Evolutionary conservation across 768 basidiomycete genomes (phyloP), one percentile per base, ranked within the genome.

Genomic region (Collybia sordida): DNA sequence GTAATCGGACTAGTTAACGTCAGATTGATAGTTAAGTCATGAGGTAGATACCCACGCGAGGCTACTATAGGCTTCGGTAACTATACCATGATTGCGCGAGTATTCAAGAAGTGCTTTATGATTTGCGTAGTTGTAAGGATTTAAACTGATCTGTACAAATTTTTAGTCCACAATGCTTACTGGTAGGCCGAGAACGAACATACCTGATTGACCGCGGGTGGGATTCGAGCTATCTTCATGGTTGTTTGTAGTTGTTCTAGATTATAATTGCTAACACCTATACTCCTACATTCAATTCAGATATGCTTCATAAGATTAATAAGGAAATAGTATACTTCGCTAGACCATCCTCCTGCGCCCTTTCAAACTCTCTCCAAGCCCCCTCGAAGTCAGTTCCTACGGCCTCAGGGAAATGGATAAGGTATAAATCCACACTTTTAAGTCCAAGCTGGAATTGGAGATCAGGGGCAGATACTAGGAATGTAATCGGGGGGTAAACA

Each of bases 161-260:
- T 14, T 6, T 24, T 15, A 42, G 15, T 35, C 5, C 22, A 41
- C 9, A 28, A 21, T 40, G 39, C 34, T n/a, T n/a, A 46, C 11
- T 6, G 12, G 11, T 15, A 25, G 23, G 23, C 15, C 14, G 21
- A 36, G 17, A n/a, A 40, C 2, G 47, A 27, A 56, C 53, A 3
- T n/a, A 82, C 86, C 71, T 90, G 88, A 59, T 91, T 88, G 35
- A 85, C 85, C 1, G 80, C 83, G 3, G 88, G 88, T 31, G 74
- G 79, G 56, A 84, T 65, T 28, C 66, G 71, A 0, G 83, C 82
- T 0, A 64, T 60, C 56, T 77, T 78, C 45, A 82, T 46, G 3
- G 89, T 53, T 3, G 63, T 63, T 57, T 85, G 69, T 15, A 90
- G 70, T 42, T 83, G 65, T 1, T 71, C 62, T 25, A 86, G 53